Conservation (phyloP, 1,284 basidiomycete genomes). For the Golubevia pallescens region DNA sequence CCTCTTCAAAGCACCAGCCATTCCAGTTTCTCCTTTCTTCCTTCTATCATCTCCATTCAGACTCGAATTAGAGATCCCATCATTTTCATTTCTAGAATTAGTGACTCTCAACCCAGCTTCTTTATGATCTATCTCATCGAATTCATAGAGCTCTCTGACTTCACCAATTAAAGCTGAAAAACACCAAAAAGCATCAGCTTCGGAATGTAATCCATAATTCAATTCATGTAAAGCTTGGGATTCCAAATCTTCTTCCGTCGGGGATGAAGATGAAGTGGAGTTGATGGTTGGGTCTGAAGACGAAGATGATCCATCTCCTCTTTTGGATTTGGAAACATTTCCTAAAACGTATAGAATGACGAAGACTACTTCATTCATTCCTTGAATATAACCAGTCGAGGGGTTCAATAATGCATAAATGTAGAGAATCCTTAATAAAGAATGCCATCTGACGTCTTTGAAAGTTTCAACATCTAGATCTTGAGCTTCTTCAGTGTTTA, state of each 20-base stretch:
- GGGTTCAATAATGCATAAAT: conserved; percentile 58
- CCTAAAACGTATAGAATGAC: conserved; percentile 47
- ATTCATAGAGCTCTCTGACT: conserved; percentile 58
- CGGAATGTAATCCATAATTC: conserved; percentile 9
- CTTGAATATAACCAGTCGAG: conserved; percentile 54
- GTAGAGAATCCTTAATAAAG: conserved; percentile 54
- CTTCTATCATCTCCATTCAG: conserved; percentile 2
- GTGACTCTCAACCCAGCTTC: conserved; percentile 11
- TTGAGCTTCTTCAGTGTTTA: too few species aligned
- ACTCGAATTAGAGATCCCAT: background rate
- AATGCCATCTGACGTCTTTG: conserved; percentile 36
- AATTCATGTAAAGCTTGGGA: background rate
- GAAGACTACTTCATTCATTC: conserved; percentile 58
- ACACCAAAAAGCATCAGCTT: conserved; percentile 63
- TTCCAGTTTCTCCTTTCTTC: conserved; percentile 19
- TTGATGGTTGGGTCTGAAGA: background rate
- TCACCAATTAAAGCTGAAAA: conserved; percentile 53
- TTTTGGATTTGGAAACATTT: conserved; percentile 14
- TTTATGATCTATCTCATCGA: conserved; percentile 38
- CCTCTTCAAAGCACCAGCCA: conserved; percentile 38
- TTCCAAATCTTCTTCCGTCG: background rate
- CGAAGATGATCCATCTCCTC: conserved; percentile 3
- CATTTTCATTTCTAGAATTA: conserved; percentile 13
- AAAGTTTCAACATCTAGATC: too few species aligned
- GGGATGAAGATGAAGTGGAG: background rate